Evolutionary conservation across 1,284 basidiomycete genomes (phyloP).

Genomic region (Ganoderma leucocontextum): DNA sequence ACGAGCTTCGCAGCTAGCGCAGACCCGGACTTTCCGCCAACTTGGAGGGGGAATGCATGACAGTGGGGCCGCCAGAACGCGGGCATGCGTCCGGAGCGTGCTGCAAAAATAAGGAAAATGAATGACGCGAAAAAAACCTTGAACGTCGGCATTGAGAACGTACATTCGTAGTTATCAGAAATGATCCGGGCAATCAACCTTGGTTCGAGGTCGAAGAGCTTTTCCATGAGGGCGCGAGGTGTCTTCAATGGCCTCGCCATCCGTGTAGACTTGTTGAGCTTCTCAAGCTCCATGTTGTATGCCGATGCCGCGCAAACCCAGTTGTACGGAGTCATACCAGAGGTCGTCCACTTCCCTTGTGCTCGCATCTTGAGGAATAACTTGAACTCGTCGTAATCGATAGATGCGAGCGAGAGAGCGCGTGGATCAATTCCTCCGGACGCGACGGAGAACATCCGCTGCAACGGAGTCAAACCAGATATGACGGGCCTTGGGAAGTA

Average conservation of each 20-base stretch:
- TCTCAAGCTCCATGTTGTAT: constrained; percentile 13
- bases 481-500: constrained; percentile 9
- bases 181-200: constrained; percentile 8
- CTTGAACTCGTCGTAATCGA: constrained; percentile 20
- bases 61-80: constrained; percentile 5
- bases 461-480: constrained; percentile 17
- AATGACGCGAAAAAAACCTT: background rate
- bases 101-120: background rate
- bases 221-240: constrained; percentile 23
- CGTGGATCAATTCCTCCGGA: constrained; percentile 19
- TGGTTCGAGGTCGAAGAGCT: constrained; percentile 18
- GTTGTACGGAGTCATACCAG: constrained; percentile 21
- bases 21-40: background rate
- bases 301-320: constrained; percentile 23
- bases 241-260: background rate
- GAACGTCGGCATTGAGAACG: no score
- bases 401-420: background rate
- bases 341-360: constrained; percentile 24
- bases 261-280: background rate
- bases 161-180: constrained; percentile 5
- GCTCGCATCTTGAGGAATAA: constrained; percentile 27
- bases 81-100: background rate
- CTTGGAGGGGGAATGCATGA: background rate
- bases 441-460: constrained; percentile 18
- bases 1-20: background rate